Conservation (phyloP, 2,329 filamentous ascomycete genomes). For the Meredithiella fracta region DNA sequence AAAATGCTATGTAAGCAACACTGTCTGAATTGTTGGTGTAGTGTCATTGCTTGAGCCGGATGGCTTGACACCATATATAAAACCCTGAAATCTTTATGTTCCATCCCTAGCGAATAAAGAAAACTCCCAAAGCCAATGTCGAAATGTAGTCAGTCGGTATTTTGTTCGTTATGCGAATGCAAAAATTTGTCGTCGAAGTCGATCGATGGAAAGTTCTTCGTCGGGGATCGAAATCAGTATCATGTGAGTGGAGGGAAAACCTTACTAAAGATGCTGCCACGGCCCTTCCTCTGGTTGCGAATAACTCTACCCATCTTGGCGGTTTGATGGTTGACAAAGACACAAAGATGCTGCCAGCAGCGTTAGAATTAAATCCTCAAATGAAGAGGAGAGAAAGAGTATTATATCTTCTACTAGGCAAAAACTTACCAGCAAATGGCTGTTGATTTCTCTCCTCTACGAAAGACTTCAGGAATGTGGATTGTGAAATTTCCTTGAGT, state of each 20-base stretch:
- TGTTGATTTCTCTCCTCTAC: slow-evolving; percentile 15
- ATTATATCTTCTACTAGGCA: slow-evolving; percentile 8
- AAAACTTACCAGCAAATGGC: slow-evolving; percentile 14
- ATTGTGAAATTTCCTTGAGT: slow-evolving; percentile 14
- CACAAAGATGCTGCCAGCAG: slow-evolving; percentile 15
- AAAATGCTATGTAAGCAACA: slow-evolving; percentile 16
- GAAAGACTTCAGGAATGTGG: slow-evolving; percentile 15
- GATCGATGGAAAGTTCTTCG: slow-evolving; percentile 19
- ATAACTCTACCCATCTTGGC: slow-evolving; percentile 40
- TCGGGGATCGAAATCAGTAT: background rate
- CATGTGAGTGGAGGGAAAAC: slow-evolving; percentile 15
- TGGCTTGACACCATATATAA: background rate
- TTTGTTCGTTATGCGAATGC: background rate
- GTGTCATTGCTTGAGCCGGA: background rate
- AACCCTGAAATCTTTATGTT: background rate
- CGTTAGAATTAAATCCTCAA: slow-evolving; percentile 13
- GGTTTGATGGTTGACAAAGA: slow-evolving; percentile 15
- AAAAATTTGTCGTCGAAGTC: slow-evolving; percentile 1
- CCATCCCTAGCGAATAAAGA: no score
- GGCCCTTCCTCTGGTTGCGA: slow-evolving; percentile 49
- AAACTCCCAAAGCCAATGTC: background rate
- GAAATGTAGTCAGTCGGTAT: background rate
- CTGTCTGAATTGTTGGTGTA: background rate
- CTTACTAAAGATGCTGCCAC: slow-evolving; percentile 42
- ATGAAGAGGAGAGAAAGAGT: slow-evolving; percentile 1